phyloP scores from a whole-genome alignment of 2,329 filamentous ascomycete genomes.

The Neocatenulostroma microsporum region DNA sequence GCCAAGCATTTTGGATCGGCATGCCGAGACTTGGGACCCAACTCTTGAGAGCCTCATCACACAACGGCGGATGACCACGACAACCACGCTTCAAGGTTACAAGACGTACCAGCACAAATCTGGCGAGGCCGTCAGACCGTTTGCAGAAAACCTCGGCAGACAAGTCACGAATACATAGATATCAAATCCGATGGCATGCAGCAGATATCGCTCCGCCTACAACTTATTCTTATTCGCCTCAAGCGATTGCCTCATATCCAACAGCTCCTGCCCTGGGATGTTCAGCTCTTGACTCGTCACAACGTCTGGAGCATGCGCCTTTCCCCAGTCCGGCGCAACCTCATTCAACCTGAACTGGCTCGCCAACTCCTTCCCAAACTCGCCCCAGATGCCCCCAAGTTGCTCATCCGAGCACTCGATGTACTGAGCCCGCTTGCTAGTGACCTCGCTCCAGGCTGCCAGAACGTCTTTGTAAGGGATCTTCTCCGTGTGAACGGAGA shows the following conservation, averaged over 20 bases:
- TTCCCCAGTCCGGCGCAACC: constrained; percentile 7
- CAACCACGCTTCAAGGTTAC: too few species aligned
- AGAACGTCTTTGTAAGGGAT: constrained; percentile 4
- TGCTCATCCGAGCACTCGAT: constrained; percentile 2
- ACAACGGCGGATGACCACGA: too few species aligned
- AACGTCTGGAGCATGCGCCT: constrained; percentile 4
- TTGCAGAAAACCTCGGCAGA: too few species aligned
- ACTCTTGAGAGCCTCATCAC: too few species aligned
- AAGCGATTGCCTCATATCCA: constrained; percentile 9
- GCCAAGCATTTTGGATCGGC: too few species aligned
- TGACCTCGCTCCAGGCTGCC: constrained; percentile 8
- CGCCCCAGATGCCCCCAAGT: constrained; percentile 5
- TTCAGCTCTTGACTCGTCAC: constrained; percentile 8
- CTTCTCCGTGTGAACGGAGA: constrained; percentile 9
- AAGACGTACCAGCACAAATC: too few species aligned
- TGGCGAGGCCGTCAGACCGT: too few species aligned
- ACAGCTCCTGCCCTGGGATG: constrained; percentile 4
- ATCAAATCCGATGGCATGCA: too few species aligned
- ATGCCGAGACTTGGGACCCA: too few species aligned
- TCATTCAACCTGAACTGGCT: constrained; percentile 2
- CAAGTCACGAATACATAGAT: too few species aligned
- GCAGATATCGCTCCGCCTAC: too few species aligned
- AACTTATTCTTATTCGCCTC: constrained; percentile 10
- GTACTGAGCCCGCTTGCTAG: constrained; percentile 5
- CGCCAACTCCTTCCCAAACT: constrained; percentile 8